A percentile compares a stretch with the other conserved stretches of the same genome.
Evolutionary conservation across 345 rosid genomes (phyloP).

Genomic region (Populus pruinosa): DNA sequence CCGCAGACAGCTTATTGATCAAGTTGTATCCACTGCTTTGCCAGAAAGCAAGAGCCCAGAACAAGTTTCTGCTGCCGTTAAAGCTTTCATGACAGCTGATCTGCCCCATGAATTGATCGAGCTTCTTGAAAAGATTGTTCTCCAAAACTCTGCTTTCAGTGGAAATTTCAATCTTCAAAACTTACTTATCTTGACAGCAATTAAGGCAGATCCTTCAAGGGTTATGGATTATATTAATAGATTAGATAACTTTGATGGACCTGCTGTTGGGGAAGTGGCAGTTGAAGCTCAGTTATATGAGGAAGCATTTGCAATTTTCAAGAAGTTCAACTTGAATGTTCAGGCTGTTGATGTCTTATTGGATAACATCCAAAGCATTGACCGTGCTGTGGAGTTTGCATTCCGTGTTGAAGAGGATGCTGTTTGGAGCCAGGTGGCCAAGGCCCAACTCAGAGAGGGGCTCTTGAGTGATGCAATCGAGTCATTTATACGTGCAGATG

Average conservation of each 20-base stretch:
- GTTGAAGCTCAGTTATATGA: constrained; percentile 83
- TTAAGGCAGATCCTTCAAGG: constrained; percentile 93
- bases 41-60: constrained; percentile 92
- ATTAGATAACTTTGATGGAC: constrained; percentile 96
- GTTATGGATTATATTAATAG: constrained; percentile 97
- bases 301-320: constrained; percentile 82
- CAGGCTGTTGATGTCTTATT: constrained; percentile 69
- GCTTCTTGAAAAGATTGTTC: constrained; percentile 93
- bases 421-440: constrained; percentile 97
- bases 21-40: constrained; percentile 94
- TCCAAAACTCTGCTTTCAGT: constrained; percentile 97
- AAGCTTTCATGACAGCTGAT: constrained; percentile 83
- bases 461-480: constrained; percentile 95
- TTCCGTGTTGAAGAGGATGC: constrained; percentile 96
- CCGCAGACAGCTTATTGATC: constrained; percentile 93
- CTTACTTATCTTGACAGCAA: constrained; percentile 92
- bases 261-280: constrained; percentile 96
- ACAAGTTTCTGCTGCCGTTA: constrained; percentile 82
- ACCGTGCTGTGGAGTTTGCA: constrained; percentile 92
- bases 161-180: constrained; percentile 95
- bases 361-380: constrained; percentile 68
- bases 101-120: constrained; percentile 77
- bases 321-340: constrained; percentile 78
- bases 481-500: constrained; percentile 93
- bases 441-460: constrained; percentile 91